Evolutionary conservation across 306 rosid genomes (phyloP).

Genomic region (Ceratonia siliqua): DNA sequence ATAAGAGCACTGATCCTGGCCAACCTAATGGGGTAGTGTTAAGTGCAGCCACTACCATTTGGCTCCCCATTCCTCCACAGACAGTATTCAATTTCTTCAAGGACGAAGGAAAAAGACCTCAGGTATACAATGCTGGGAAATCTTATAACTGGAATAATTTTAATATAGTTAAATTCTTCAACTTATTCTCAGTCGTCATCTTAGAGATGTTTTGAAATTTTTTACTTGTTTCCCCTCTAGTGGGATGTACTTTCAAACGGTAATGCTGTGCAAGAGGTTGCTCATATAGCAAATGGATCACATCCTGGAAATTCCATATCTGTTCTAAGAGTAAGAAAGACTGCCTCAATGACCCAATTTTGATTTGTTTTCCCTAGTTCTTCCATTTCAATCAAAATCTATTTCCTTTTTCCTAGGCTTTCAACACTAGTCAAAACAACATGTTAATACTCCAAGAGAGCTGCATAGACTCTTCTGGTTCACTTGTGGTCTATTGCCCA

Average conservation of each 20-base stretch:
- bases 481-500: conserved; percentile 78
- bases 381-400: too few relatives aligned
- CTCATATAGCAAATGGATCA: conserved; percentile 88
- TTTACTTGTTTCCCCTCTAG: conserved; percentile 30
- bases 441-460: conserved; percentile 90
- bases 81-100: conserved; percentile 83
- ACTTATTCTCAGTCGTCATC: neutral
- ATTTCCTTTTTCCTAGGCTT: conserved; percentile 42
- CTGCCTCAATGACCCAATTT: neutral
- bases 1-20: conserved; percentile 78
- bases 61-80: conserved; percentile 86
- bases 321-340: conserved; percentile 63
- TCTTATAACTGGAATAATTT: neutral
- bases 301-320: conserved; percentile 91
- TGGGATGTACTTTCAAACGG: conserved; percentile 97
- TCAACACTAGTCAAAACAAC: conserved; percentile 83
- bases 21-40: conserved; percentile 84
- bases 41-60: conserved; percentile 86
- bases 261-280: conserved; percentile 83
- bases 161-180: neutral
- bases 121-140: conserved; percentile 38
- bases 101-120: conserved; percentile 86
- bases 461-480: conserved; percentile 80
- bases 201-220: neutral
- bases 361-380: neutral